These are phyloP conservation scores for Populus tremula DNA, from an alignment of 345 rosid genomes.

Conservation along the genomic window DNA sequence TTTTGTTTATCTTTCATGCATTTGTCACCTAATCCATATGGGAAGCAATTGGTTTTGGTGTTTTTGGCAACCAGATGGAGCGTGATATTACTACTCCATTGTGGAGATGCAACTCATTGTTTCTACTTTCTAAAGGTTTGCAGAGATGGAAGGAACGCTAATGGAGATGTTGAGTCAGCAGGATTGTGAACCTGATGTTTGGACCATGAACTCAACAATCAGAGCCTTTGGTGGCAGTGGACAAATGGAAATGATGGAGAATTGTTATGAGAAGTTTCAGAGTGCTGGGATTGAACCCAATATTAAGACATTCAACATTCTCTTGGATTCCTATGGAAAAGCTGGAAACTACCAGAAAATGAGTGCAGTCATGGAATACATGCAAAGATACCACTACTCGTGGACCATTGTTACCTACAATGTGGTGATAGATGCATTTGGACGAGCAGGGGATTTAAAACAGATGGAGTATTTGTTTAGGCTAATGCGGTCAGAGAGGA, in stretches of 20 bases:
- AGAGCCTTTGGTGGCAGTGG: constrained; percentile 85
- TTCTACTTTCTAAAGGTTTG: constrained; percentile 55
- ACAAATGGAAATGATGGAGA: constrained; percentile 84
- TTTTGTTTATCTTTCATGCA: background rate
- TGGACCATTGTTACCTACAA: constrained; percentile 96
- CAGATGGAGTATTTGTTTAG: constrained; percentile 88
- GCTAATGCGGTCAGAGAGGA: constrained; percentile 79
- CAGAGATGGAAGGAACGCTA: constrained; percentile 80
- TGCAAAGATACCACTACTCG: constrained; percentile 87
- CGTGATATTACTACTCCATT: constrained; percentile 10
- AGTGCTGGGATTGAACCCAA: constrained; percentile 82
- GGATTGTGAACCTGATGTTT: constrained; percentile 75
- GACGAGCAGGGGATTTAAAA: constrained; percentile 77
- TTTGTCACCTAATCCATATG: background rate
- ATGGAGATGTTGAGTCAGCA: constrained; percentile 70
- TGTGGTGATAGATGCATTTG: constrained; percentile 82
- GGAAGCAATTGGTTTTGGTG: background rate
- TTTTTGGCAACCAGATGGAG: constrained; percentile 26
- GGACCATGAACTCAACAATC: constrained; percentile 90
- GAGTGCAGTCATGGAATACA: constrained; percentile 91
- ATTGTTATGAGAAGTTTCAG: constrained; percentile 89
- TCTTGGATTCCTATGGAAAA: constrained; percentile 84
- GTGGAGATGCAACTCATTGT: constrained; percentile 20
- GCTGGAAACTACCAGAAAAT: constrained; percentile 69
- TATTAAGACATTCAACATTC: constrained; percentile 81